Percentiles rank a stretch among this genome's conserved stretches.
phyloP scores from a whole-genome alignment of 805 yeast genomes.

The Groenewaldozyma salmanticensis region DNA sequence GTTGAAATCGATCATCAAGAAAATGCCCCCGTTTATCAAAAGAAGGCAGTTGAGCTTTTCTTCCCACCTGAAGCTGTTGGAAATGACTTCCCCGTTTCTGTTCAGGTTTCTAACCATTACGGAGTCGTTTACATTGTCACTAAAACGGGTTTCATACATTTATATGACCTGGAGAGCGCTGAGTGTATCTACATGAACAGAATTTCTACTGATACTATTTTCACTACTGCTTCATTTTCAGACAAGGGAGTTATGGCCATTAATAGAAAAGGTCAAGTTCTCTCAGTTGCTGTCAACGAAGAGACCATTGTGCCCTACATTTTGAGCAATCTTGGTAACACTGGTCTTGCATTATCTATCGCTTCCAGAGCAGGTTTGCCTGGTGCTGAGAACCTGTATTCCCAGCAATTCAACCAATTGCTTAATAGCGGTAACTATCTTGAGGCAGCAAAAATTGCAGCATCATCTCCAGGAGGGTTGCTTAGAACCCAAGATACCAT shows the following conservation, averaged over 20 bases:
- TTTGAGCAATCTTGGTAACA: constrained; percentile 75
- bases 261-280: constrained; percentile 90
- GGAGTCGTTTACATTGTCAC: constrained; percentile 87
- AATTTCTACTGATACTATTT: constrained; percentile 91
- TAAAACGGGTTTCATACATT: constrained; percentile 91
- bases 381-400: constrained; percentile 89
- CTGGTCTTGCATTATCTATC: constrained; percentile 73
- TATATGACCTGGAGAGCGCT: constrained; percentile 90
- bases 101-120: constrained; percentile 74
- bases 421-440: constrained; percentile 78
- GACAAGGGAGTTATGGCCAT: constrained; percentile 82
- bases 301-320: constrained; percentile 84
- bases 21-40: constrained; percentile 70
- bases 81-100: constrained; percentile 91
- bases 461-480: constrained; percentile 69
- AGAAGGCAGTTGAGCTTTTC: constrained; percentile 85
- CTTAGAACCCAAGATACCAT: constrained; percentile 92
- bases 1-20: constrained; percentile 94
- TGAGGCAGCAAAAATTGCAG: constrained; percentile 94
- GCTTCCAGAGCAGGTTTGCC: constrained; percentile 95
- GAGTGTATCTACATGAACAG: constrained; percentile 89
- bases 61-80: constrained; percentile 89
- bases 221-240: constrained; percentile 72
- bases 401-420: constrained; percentile 82
- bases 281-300: constrained; percentile 81